A percentile compares a stretch with the other conserved stretches of the same genome.
Evolutionary conservation across 805 yeast species (phyloP).

Genomic region (Maudiozyma saulgeensis): DNA sequence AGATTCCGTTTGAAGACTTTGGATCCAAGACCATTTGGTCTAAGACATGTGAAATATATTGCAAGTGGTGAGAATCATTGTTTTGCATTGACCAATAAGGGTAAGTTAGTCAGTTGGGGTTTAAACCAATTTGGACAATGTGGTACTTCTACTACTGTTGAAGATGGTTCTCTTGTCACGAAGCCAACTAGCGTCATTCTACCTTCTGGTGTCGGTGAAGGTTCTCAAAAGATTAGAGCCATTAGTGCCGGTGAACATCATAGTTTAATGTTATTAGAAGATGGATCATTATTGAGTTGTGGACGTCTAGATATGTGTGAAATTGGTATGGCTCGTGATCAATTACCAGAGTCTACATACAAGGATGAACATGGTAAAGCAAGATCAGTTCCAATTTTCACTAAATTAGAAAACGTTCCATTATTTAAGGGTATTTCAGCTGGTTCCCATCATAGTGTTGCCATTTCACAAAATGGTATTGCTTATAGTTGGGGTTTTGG

Average conservation of each 20-base stretch:
- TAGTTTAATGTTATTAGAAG: slow-evolving; percentile 59
- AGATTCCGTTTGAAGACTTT: slow-evolving; percentile 64
- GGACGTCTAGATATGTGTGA: slow-evolving; percentile 94
- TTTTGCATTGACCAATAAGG: slow-evolving; percentile 74
- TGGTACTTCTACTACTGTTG: slow-evolving; percentile 67
- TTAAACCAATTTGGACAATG: slow-evolving; percentile 95
- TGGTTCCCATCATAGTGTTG: slow-evolving; percentile 90
- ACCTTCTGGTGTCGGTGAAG: slow-evolving; percentile 31
- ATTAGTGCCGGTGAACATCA: slow-evolving; percentile 96
- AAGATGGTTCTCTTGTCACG: slow-evolving; percentile 75
- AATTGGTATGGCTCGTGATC: slow-evolving; percentile 61
- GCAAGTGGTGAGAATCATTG: slow-evolving; percentile 95
- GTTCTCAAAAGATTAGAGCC: slow-evolving; percentile 42
- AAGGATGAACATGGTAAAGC: slow-evolving; percentile 72
- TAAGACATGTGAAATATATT: slow-evolving; percentile 66
- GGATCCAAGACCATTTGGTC: slow-evolving; percentile 76
- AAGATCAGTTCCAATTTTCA: slow-evolving; percentile 80
- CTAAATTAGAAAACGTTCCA: slow-evolving; percentile 52
- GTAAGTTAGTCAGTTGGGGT: slow-evolving; percentile 83
- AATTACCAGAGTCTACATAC: slow-evolving; percentile 62
- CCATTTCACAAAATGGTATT: slow-evolving; percentile 73
- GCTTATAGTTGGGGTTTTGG: slow-evolving; percentile 97
- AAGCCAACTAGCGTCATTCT: slow-evolving; percentile 67
- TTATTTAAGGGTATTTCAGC: slow-evolving; percentile 52
- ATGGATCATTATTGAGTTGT: slow-evolving; percentile 71